Evolutionary conservation across 2,329 filamentous ascomycete species (phyloP), one percentile per base, ranked within the genome.

Genomic region (Xylariaceae sp.): DNA sequence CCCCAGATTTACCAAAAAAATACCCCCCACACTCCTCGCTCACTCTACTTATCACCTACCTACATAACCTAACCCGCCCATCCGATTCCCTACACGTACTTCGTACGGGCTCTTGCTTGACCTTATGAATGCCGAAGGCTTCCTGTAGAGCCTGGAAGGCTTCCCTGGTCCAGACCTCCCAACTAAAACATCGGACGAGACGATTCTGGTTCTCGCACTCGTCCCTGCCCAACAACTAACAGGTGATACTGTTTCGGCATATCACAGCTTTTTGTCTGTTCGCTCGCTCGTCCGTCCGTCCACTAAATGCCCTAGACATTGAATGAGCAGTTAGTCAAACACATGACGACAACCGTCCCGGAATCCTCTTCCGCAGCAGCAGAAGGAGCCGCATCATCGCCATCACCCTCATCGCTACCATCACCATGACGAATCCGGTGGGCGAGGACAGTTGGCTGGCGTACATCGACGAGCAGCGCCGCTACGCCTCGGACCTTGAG

Each of bases 381-480:
- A 59, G 18, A n/a, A 51, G 37, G 39, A 59, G 17, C 35, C 51
- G 23, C 59, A 56, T 47, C 49, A 35, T 48, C 57, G 13, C 37
- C 53, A 45, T 37, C n/a, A 42, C n/a, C 61, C 67, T 60, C 62
- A 80, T 80, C 67, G 42, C 47, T 34, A 50, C 35, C 47, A 18
- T 35, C 63, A 69, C 60, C 64, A 81, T 81, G 78, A 76, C 75
- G 68, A 78, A 72, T 64, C 87, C 88, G 51, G 80, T 91, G 65
- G 88, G 88, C 68, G 89, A 94, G 77, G 85, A 88, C 60, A 82
- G 82, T 71, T 94, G 89, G 89, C 74, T 88, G 66, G 88, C 88
- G 67, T 89, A 88, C 74, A 81, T 93, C 64, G 84, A 89, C 62
- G 89, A 92, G 73, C 83, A 88, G 66, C 83, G 81, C 58, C 77